Evolutionary conservation across 768 basidiomycete genomes (phyloP).

Genomic region (Pleurotus giganteus): DNA sequence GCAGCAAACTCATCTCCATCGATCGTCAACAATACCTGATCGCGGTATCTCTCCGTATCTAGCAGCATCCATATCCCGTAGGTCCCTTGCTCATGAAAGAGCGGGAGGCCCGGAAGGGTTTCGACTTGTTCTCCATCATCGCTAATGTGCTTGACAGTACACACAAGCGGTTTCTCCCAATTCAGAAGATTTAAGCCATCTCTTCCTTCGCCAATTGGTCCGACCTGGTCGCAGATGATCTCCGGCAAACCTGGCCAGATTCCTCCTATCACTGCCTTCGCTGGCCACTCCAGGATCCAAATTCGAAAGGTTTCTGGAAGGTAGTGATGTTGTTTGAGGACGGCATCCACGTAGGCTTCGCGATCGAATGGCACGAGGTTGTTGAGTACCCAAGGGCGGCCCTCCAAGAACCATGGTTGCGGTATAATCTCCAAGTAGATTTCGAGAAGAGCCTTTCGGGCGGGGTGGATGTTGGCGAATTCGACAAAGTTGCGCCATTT

Average conservation of each 20-base stretch:
- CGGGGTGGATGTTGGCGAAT: slow-evolving; percentile 13
- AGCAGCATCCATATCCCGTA: neutral
- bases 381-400: slow-evolving; percentile 15
- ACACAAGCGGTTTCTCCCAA: neutral
- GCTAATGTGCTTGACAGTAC: neutral
- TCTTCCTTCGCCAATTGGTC: neutral
- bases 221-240: neutral
- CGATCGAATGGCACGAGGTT: slow-evolving; percentile 7
- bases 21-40: too few relatives aligned
- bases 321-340: slow-evolving; percentile 11
- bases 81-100: neutral
- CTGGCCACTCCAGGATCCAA: slow-evolving; percentile 27
- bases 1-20: too few relatives aligned
- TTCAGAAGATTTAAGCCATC: neutral
- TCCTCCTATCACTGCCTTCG: slow-evolving; percentile 16
- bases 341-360: slow-evolving; percentile 10
- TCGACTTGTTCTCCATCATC: neutral
- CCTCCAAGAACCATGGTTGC: slow-evolving; percentile 14
- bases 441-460: slow-evolving; percentile 18
- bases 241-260: slow-evolving; percentile 19
- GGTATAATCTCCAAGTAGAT: slow-evolving; percentile 14
- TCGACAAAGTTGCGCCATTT: slow-evolving; percentile 16
- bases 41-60: neutral
- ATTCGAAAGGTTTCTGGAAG: slow-evolving; percentile 20
- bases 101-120: neutral